Conservation (phyloP, 176 grass and related monocot species). For the Luzula sylvatica region DNA sequence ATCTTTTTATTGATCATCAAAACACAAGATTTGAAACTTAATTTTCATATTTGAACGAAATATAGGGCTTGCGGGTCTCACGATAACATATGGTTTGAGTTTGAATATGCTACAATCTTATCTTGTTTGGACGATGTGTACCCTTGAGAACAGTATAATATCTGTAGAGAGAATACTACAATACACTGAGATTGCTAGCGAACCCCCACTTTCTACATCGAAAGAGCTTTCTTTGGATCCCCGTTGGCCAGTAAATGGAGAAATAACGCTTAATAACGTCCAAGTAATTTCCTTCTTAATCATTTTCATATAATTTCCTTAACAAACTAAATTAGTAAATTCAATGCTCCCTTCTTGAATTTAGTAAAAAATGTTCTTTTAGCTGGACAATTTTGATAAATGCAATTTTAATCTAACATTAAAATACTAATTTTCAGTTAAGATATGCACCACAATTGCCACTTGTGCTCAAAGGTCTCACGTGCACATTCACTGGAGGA, state of each 20-base stretch:
- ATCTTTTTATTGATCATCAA: no score
- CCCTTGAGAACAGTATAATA: constrained; percentile 72
- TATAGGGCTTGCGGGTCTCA: constrained; percentile 67
- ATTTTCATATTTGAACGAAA: background rate
- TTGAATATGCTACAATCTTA: constrained; percentile 65
- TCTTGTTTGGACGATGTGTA: constrained; percentile 72
- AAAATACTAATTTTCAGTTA: constrained; percentile 28
- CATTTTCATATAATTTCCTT: no score
- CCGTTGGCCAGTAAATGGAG: constrained; percentile 20
- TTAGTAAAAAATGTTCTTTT: no score
- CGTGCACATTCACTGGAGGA: constrained; percentile 52
- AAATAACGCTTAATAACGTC: constrained; percentile 13
- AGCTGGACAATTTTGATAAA: background rate
- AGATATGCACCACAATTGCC: constrained; percentile 56
- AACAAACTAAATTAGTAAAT: no score
- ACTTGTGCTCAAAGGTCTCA: constrained; percentile 68
- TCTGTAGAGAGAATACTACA: constrained; percentile 88
- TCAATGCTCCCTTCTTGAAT: no score
- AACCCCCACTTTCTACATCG: constrained; percentile 50
- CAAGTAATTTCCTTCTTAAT: constrained; percentile 7
- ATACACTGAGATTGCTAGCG: constrained; percentile 61
- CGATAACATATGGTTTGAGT: constrained; percentile 82
- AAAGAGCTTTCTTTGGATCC: constrained; percentile 2
- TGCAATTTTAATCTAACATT: background rate
- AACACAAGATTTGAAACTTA: background rate